Evolutionary conservation across 73 alveolate species (phyloP).

Genomic region (Blepharisma stoltei): DNA sequence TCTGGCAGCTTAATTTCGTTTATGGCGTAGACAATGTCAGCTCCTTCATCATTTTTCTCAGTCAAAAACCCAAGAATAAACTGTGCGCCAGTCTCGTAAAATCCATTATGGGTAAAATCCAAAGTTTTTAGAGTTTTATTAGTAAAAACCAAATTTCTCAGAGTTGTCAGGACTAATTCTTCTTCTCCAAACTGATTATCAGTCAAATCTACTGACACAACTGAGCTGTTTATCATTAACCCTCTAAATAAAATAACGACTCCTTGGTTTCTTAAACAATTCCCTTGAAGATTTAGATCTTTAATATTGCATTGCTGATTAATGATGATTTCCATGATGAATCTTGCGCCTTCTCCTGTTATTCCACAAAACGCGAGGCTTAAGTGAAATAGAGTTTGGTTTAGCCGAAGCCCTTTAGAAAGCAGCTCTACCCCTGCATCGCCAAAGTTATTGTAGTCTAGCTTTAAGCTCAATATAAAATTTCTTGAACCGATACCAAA

Average conservation of each 20-base stretch:
- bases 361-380: slow-evolving; percentile 65
- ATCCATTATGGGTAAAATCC: slow-evolving; percentile 51
- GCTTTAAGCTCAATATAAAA: slow-evolving; percentile 39
- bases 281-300: slow-evolving; percentile 58
- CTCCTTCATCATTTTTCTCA: slow-evolving; percentile 31
- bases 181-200: slow-evolving; percentile 73
- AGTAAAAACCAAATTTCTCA: slow-evolving; percentile 42
- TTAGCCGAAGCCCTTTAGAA: slow-evolving; percentile 52
- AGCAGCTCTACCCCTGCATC: slow-evolving; percentile 51
- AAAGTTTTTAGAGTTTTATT: slow-evolving; percentile 42
- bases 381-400: slow-evolving; percentile 38
- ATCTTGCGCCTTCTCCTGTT: slow-evolving; percentile 56
- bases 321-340: slow-evolving; percentile 58
- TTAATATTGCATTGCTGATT: slow-evolving; percentile 41
- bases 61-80: slow-evolving; percentile 26
- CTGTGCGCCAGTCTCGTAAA: slow-evolving; percentile 47
- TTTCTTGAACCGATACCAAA: slow-evolving; percentile 43
- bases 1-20: slow-evolving; percentile 53
- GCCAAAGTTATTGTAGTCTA: slow-evolving; percentile 72
- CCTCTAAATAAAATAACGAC: slow-evolving; percentile 55
- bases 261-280: slow-evolving; percentile 69
- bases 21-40: slow-evolving; percentile 46
- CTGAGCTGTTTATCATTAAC: slow-evolving; percentile 42
- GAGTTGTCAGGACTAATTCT: slow-evolving; percentile 50
- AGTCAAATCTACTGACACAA: slow-evolving; percentile 47